Evolutionary conservation across 345 rosid species (phyloP).

Genomic region (Ailanthus altissimus): DNA sequence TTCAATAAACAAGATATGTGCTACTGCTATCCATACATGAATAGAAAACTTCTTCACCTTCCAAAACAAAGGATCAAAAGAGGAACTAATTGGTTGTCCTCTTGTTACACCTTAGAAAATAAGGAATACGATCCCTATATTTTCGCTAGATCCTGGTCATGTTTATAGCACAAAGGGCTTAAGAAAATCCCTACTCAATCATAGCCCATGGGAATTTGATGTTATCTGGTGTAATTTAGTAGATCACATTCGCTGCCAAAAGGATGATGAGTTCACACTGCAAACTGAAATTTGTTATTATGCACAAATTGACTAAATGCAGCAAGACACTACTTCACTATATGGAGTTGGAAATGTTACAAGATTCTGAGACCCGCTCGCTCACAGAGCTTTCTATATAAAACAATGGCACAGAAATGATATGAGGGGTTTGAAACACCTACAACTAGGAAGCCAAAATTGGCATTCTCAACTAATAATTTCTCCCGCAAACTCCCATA

Average conservation of each 20-base stretch:
- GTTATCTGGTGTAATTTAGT: no score
- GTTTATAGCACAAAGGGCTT: no score
- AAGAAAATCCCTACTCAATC: no score
- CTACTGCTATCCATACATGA: background rate
- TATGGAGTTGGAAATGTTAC: background rate
- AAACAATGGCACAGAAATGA: background rate
- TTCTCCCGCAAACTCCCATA: constrained; percentile 20
- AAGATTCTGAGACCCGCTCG: background rate
- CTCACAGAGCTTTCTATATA: background rate
- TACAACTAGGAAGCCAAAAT: constrained; percentile 19
- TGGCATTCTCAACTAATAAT: constrained; percentile 24
- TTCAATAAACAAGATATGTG: background rate
- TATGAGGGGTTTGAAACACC: constrained; percentile 8
- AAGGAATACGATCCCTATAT: no score
- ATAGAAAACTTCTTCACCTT: background rate
- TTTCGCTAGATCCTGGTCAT: no score
- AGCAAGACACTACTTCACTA: background rate
- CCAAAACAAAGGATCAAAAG: background rate
- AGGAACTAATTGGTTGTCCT: background rate
- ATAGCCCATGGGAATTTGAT: no score
- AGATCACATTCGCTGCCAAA: no score
- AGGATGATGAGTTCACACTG: no score
- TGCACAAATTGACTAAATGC: background rate
- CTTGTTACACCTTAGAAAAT: background rate
- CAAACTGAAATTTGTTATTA: background rate